These are phyloP conservation scores for thale cress (Arabidopsis thaliana) DNA, from an alignment of 345 rosid species.

Conservation along the genomic window DNA sequence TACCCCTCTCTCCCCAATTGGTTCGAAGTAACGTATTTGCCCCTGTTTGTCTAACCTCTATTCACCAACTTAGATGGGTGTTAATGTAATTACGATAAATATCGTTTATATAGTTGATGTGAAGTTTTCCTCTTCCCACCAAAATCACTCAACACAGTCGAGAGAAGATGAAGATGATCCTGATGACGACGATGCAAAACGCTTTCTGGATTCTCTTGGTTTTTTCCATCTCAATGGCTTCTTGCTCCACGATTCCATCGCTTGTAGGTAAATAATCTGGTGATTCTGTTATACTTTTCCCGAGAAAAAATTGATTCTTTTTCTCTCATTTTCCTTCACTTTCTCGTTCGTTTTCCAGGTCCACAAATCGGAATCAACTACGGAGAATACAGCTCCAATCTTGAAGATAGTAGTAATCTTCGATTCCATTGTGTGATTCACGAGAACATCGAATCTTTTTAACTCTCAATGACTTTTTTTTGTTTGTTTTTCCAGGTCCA, in stretches of 20 bases:
- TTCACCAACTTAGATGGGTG: neutral
- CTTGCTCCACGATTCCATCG: slow-evolving; percentile 17
- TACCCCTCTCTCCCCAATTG: neutral
- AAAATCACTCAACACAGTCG: slow-evolving; percentile 23
- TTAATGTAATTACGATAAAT: neutral
- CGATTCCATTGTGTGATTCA: neutral
- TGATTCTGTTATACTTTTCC: slow-evolving; percentile 11
- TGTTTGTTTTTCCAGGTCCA: slow-evolving; percentile 15
- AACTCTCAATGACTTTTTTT: neutral
- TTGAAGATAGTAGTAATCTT: slow-evolving; percentile 26
- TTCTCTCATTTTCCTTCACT: slow-evolving; percentile 19
- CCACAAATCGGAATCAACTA: slow-evolving; percentile 29
- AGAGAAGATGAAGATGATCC: slow-evolving; percentile 12
- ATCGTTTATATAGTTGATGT: slow-evolving; percentile 25
- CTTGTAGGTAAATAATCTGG: slow-evolving; percentile 1
- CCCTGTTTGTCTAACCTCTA: neutral
- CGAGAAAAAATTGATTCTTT: slow-evolving; percentile 19
- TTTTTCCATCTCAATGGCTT: neutral
- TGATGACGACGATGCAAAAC: neutral
- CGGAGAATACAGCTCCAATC: slow-evolving; percentile 33
- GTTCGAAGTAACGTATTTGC: neutral
- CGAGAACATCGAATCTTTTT: neutral
- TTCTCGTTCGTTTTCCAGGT: slow-evolving; percentile 18
- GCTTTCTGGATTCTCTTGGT: slow-evolving; percentile 14
- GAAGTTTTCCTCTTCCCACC: slow-evolving; percentile 33